Conservation (phyloP, 1,284 basidiomycete species). For the Boletus smithii region DNA sequence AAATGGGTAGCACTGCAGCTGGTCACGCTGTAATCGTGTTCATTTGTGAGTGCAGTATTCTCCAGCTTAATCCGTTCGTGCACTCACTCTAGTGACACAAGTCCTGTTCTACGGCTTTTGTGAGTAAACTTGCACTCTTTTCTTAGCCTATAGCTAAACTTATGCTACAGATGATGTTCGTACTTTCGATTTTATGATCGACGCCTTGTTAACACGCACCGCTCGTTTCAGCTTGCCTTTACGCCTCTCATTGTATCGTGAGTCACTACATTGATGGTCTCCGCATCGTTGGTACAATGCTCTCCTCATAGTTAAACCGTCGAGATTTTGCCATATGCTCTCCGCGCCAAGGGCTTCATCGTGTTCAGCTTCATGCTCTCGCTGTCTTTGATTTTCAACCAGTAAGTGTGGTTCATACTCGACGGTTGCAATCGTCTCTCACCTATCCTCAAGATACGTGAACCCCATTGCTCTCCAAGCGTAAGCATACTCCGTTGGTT, state of each 20-base stretch:
- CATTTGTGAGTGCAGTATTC: slow-evolving; percentile 41
- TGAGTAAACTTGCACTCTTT: not conserved
- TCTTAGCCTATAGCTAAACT: too few relatives aligned
- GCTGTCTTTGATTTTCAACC: slow-evolving; percentile 69
- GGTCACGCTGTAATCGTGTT: slow-evolving; percentile 69
- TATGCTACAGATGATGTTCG: slow-evolving; percentile 51
- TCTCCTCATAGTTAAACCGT: slow-evolving; percentile 44
- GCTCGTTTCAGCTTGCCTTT: slow-evolving; percentile 41
- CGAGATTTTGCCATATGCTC: slow-evolving; percentile 65
- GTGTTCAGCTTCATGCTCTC: slow-evolving; percentile 67
- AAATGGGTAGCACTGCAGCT: slow-evolving; percentile 37
- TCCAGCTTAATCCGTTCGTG: slow-evolving; percentile 41
- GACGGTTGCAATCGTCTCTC: not conserved
- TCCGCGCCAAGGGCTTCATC: slow-evolving; percentile 76
- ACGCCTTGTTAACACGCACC: not conserved
- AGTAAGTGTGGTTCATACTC: slow-evolving; percentile 36
- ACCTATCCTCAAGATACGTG: slow-evolving; percentile 44
- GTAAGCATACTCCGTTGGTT: slow-evolving; percentile 17
- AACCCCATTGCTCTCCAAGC: slow-evolving; percentile 65
- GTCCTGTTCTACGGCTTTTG: slow-evolving; percentile 55
- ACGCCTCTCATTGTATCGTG: slow-evolving; percentile 67
- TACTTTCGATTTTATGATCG: not conserved
- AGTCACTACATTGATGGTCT: not conserved
- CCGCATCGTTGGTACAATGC: slow-evolving; percentile 9
- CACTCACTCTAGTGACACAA: slow-evolving; percentile 16